Conservation (phyloP, 2,329 filamentous ascomycete genomes). For the Monosporascus sp. region DNA sequence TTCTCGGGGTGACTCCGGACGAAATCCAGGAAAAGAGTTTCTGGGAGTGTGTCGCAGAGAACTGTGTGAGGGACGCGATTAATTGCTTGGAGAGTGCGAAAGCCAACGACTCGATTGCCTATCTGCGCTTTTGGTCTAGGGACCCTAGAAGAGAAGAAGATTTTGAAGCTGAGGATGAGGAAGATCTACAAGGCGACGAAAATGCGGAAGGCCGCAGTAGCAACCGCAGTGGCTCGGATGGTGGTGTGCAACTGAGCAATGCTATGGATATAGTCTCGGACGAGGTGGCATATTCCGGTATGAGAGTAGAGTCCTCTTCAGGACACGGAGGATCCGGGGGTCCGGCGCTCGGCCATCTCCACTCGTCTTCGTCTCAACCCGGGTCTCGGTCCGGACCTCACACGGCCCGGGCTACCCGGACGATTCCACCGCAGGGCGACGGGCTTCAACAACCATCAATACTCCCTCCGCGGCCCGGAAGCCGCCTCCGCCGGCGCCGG, state of each 20-base stretch:
- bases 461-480: neutral
- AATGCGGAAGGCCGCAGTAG: constrained; percentile 34
- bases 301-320: constrained; percentile 30
- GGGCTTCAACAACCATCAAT: constrained; percentile 6
- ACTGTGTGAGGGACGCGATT: constrained; percentile 70
- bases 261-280: constrained; percentile 37
- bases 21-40: constrained; percentile 73
- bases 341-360: neutral
- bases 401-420: constrained; percentile 13
- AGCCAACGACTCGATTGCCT: constrained; percentile 85
- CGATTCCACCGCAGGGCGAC: constrained; percentile 18
- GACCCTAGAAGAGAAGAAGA: constrained; percentile 61
- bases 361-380: neutral
- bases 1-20: constrained; percentile 66
- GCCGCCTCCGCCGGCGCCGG: constrained; percentile 18
- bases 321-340: constrained; percentile 30
- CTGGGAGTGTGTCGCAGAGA: constrained; percentile 79
- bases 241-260: constrained; percentile 39
- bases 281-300: constrained; percentile 18
- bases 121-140: constrained; percentile 78
- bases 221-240: constrained; percentile 34
- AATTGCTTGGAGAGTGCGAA: constrained; percentile 80
- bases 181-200: constrained; percentile 39
- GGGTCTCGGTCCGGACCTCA: neutral
- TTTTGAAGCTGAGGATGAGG: constrained; percentile 35